Conservation (phyloP, 140 eudicot genomes). For the Oenanthe javanica region DNA sequence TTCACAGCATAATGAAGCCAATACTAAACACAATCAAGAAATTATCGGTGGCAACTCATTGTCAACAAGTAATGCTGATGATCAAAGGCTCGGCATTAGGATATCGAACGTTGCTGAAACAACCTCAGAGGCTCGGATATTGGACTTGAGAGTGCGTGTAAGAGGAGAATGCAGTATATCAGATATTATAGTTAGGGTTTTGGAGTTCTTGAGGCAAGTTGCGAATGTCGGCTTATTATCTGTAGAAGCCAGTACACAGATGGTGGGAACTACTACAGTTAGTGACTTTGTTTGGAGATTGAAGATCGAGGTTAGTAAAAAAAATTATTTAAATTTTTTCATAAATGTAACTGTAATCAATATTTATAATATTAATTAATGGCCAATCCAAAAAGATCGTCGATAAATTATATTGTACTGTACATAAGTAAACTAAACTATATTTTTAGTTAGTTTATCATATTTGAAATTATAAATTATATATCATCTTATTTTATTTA, state of each 20-base stretch:
- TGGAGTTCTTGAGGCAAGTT: constrained; percentile 45
- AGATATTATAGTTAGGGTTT: constrained; percentile 36
- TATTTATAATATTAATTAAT: too few species aligned
- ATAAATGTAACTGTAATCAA: too few species aligned
- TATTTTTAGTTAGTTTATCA: too few species aligned
- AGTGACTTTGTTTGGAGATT: constrained; percentile 43
- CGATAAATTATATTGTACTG: too few species aligned
- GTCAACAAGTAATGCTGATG: not conserved
- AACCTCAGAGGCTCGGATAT: constrained; percentile 29
- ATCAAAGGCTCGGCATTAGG: constrained; percentile 21
- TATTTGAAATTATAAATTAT: too few species aligned
- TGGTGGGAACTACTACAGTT: constrained; percentile 14
- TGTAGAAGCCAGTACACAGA: constrained; percentile 34
- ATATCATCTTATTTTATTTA: too few species aligned
- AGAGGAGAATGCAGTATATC: constrained; percentile 35
- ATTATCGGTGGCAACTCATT: constrained; percentile 1
- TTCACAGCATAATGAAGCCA: constrained; percentile 5
- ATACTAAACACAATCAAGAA: not conserved
- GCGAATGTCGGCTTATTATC: constrained; percentile 32
- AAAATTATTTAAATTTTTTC: too few species aligned
- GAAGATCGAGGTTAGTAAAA: constrained; percentile 51
- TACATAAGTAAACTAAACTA: too few species aligned
- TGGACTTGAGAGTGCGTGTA: constrained; percentile 46
- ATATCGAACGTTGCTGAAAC: constrained; percentile 35
- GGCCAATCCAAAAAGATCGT: too few species aligned